A percentile compares a stretch with the other conserved stretches of the same genome.
phyloP scores from a whole-genome alignment of 148 eudicot genomes.

The Cornus controversa region DNA sequence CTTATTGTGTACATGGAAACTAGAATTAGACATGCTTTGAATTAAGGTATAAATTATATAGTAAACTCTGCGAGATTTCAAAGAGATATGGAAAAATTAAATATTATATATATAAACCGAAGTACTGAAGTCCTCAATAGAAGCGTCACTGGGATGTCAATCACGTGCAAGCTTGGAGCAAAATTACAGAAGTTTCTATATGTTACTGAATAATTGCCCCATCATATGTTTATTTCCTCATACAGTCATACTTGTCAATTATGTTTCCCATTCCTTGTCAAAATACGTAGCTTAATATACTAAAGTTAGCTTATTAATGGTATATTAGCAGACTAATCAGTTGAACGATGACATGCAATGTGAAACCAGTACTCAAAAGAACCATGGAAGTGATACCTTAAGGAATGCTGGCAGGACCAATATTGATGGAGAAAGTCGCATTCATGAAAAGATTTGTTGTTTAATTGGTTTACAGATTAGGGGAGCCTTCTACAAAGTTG shows the following conservation, averaged over 20 bases:
- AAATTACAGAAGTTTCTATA: background rate
- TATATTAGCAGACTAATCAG: conserved; percentile 18
- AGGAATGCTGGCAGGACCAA: conserved; percentile 15
- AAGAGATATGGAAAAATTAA: too few relatives aligned
- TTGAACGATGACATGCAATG: conserved; percentile 17
- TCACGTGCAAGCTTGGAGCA: background rate
- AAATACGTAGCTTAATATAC: background rate
- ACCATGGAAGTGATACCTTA: conserved; percentile 38
- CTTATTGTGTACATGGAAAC: too few relatives aligned
- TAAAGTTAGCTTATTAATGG: conserved; percentile 1
- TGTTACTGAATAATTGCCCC: background rate
- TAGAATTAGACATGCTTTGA: too few relatives aligned
- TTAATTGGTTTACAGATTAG: conserved; percentile 41
- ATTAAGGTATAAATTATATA: too few relatives aligned
- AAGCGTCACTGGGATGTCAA: too few relatives aligned
- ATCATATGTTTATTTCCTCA: background rate
- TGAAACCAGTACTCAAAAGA: conserved; percentile 14
- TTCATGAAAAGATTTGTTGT: conserved; percentile 40
- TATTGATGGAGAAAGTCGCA: conserved; percentile 15
- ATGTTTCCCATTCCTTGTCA: background rate
- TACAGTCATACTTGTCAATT: background rate
- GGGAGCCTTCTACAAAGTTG: conserved; percentile 42
- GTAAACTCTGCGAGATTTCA: too few relatives aligned
- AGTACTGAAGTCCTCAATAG: too few relatives aligned
- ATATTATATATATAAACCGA: too few relatives aligned